Conservation (phyloP, 768 basidiomycete genomes). For the Podaxis carcinomalis region DNA sequence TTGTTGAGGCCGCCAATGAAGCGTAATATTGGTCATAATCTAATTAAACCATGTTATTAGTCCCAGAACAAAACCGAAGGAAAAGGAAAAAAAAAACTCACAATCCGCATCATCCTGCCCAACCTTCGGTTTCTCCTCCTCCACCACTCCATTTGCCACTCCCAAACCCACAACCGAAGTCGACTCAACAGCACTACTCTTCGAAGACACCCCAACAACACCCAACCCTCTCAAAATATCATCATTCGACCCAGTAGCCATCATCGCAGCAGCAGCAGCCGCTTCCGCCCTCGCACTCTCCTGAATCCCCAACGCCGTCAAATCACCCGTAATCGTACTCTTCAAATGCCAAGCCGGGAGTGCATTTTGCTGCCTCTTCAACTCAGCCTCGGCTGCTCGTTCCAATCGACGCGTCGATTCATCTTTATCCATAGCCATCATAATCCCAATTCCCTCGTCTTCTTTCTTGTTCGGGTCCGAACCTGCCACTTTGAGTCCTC, state of each 20-base stretch:
- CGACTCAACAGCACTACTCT: not conserved
- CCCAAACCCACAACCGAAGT: constrained; percentile 15
- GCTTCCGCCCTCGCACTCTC: constrained; percentile 56
- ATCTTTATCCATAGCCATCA: constrained; percentile 88
- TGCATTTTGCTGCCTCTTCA: constrained; percentile 86
- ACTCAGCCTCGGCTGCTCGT: constrained; percentile 76
- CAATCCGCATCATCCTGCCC: constrained; percentile 58
- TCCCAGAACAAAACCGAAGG: not conserved
- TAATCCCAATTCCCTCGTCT: constrained; percentile 79
- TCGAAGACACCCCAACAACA: constrained; percentile 37
- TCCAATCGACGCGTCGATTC: constrained; percentile 69
- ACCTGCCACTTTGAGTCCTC: constrained; percentile 72
- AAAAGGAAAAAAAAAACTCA: constrained; percentile 30
- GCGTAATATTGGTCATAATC: constrained; percentile 86
- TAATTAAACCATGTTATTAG: constrained; percentile 20
- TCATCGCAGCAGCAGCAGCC: constrained; percentile 16
- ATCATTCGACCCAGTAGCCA: constrained; percentile 46
- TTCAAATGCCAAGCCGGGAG: constrained; percentile 94
- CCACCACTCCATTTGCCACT: constrained; percentile 16
- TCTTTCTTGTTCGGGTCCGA: constrained; percentile 54
- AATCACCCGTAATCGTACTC: constrained; percentile 90
- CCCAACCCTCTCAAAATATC: constrained; percentile 70
- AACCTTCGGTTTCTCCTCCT: constrained; percentile 39
- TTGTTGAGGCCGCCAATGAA: constrained; percentile 57
- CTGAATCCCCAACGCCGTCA: constrained; percentile 81